phyloP scores from a whole-genome alignment of 768 basidiomycete genomes.

The Mycena belliarum region DNA sequence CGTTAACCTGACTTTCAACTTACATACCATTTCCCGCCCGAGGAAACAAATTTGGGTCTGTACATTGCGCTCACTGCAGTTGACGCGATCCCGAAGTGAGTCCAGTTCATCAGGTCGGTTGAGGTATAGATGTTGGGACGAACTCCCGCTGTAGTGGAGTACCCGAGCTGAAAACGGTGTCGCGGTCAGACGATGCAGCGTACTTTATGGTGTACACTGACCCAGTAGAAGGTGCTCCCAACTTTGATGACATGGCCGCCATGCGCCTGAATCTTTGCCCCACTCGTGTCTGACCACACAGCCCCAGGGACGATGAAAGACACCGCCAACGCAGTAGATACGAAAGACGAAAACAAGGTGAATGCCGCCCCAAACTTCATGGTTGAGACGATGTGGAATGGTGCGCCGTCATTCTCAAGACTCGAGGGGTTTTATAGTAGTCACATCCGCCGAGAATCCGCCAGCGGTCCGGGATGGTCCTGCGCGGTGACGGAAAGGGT shows the following conservation, averaged over 20 bases:
- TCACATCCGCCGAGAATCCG: too few species aligned
- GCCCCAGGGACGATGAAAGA: slow-evolving; percentile 17
- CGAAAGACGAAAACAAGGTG: not conserved
- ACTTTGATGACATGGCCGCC: slow-evolving; percentile 17
- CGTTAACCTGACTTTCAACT: not conserved
- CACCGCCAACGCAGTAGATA: slow-evolving; percentile 10
- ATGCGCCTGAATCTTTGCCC: slow-evolving; percentile 10
- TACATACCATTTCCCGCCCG: slow-evolving; percentile 23
- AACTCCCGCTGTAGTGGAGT: slow-evolving; percentile 2
- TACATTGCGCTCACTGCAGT: slow-evolving; percentile 3
- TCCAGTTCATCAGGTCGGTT: slow-evolving; percentile 17
- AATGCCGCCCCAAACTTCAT: slow-evolving; percentile 11
- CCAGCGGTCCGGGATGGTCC: too few species aligned
- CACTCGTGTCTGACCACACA: slow-evolving; percentile 16
- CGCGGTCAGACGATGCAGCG: too few species aligned
- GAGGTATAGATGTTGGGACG: slow-evolving; percentile 10
- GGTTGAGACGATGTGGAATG: not conserved
- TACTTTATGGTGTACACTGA: too few species aligned
- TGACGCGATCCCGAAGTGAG: slow-evolving; percentile 5
- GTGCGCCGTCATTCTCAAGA: not conserved
- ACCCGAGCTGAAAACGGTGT: too few species aligned
- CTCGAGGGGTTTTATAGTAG: too few species aligned
- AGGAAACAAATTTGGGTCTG: slow-evolving; percentile 19
- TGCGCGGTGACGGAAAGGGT: too few species aligned
- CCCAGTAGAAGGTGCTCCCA: slow-evolving; percentile 14